These are phyloP conservation scores for Candida coquimbonensis DNA, from an alignment of 805 yeast species.

Conservation along the genomic window DNA sequence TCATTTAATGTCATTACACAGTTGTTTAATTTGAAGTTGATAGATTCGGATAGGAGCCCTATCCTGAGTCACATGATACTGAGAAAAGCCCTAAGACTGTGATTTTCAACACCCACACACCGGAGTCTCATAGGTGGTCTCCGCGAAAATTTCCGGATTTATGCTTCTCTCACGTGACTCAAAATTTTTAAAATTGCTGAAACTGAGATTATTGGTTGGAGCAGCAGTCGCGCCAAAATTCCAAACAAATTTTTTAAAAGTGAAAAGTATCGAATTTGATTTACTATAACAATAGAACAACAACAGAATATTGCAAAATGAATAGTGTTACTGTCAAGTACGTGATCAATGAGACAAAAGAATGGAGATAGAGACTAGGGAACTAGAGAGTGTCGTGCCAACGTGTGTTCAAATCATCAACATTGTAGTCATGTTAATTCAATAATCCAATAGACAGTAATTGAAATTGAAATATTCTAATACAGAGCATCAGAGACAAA, in stretches of 20 bases:
- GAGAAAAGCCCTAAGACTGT: neutral
- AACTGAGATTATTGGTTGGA: conserved; percentile 3
- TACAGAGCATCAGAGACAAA: neutral
- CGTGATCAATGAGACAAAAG: conserved; percentile 30
- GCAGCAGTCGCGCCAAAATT: conserved; percentile 7
- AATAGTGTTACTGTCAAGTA: conserved; percentile 98
- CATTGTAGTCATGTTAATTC: no score
- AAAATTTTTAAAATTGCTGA: neutral
- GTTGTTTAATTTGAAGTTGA: no score
- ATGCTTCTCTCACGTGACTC: conserved; percentile 4
- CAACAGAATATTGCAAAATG: conserved; percentile 44
- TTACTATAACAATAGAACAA: conserved; percentile 1
- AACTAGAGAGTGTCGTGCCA: neutral
- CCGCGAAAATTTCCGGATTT: neutral
- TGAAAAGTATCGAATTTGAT: conserved; percentile 7
- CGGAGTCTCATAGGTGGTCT: neutral
- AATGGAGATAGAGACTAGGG: neutral
- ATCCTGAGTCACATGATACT: no score
- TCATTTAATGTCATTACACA: no score
- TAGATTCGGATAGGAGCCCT: no score
- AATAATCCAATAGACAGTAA: no score
- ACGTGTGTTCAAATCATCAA: no score
- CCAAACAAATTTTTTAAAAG: conserved; percentile 12
- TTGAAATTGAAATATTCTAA: neutral
- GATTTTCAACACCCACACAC: neutral